Percentiles rank a stretch among this genome's conserved stretches.
Conservation (phyloP, 2,329 filamentous ascomycete genomes). For the Clarireedia monteithiana region DNA sequence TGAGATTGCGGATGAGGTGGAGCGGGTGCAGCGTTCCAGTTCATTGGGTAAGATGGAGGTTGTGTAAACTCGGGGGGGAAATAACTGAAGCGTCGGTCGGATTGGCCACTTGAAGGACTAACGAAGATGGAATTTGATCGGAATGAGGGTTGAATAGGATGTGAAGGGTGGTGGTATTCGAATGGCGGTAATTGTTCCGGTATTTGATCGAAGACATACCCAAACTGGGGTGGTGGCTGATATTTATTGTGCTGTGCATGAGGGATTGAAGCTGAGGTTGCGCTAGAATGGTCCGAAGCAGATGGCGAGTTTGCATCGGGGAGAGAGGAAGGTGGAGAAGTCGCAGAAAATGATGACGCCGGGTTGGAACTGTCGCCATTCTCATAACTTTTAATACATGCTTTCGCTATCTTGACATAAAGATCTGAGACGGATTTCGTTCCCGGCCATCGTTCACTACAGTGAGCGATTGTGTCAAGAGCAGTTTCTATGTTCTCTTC, state of each 20-base stretch:
- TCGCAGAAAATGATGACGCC: conserved; percentile 39
- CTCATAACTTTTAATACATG: conserved; percentile 84
- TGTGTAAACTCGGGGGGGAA: conserved; percentile 48
- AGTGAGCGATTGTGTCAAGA: conserved; percentile 70
- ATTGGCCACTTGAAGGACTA: conserved; percentile 45
- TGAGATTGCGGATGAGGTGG: conserved; percentile 9
- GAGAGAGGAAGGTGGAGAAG: conserved; percentile 33
- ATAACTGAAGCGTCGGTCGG: conserved; percentile 53
- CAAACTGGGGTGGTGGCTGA: conserved; percentile 44
- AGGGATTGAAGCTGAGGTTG: conserved; percentile 30
- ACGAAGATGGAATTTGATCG: conserved; percentile 60
- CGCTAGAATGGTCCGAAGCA: conserved; percentile 34
- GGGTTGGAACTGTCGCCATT: conserved; percentile 39
- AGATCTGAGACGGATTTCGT: conserved; percentile 76
- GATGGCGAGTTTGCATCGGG: conserved; percentile 40
- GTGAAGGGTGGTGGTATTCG: conserved; percentile 18
- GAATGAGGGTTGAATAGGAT: conserved; percentile 41
- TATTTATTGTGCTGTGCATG: conserved; percentile 31
- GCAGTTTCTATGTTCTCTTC: conserved; percentile 67
- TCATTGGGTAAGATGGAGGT: conserved; percentile 21
- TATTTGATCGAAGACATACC: conserved; percentile 49
- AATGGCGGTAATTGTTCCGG: conserved; percentile 36
- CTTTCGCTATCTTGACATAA: conserved; percentile 76
- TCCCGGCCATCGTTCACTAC: conserved; percentile 85
- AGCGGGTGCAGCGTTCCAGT: conserved; percentile 16